phyloP scores from a whole-genome alignment of 805 yeast species.

The Candida dajiaensis region DNA sequence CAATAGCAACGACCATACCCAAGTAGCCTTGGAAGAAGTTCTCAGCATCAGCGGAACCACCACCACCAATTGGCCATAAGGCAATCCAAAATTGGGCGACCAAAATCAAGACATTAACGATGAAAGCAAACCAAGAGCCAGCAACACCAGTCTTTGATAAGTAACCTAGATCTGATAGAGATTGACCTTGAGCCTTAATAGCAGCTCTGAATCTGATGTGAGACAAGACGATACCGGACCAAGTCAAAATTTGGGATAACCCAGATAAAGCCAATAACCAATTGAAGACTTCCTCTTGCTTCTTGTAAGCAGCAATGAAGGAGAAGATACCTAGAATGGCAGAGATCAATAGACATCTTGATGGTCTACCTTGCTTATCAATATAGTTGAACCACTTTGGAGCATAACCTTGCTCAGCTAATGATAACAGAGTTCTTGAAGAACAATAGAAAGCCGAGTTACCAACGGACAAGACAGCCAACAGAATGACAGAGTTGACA shows the following conservation, averaged over 20 bases:
- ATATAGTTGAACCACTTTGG: conserved; percentile 46
- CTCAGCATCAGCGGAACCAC: conserved; percentile 29
- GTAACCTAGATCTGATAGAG: conserved; percentile 44
- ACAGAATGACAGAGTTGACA: conserved; percentile 57
- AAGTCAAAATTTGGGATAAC: conserved; percentile 55
- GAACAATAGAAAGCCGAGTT: conserved; percentile 49
- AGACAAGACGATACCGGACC: conserved; percentile 50
- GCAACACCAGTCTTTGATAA: conserved; percentile 42
- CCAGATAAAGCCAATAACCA: conserved; percentile 64
- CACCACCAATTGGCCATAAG: conserved; percentile 45
- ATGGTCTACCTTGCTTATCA: conserved; percentile 56
- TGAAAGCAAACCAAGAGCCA: conserved; percentile 47
- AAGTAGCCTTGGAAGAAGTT: conserved; percentile 48
- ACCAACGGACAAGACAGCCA: conserved; percentile 54
- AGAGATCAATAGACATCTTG: conserved; percentile 44
- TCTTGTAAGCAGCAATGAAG: conserved; percentile 56
- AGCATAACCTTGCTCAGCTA: conserved; percentile 56
- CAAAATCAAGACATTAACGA: conserved; percentile 42
- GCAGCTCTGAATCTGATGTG: conserved; percentile 57
- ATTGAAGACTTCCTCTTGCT: conserved; percentile 51
- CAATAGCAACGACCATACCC: conserved; percentile 40
- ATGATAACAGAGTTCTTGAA: conserved; percentile 45
- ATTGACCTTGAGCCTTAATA: conserved; percentile 44
- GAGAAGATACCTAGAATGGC: conserved; percentile 51
- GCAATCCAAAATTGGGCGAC: conserved; percentile 63